Evolutionary conservation across 768 basidiomycete species (phyloP), one percentile per base, ranked within the genome.

Genomic region (Boletus vermiculosoides): DNA sequence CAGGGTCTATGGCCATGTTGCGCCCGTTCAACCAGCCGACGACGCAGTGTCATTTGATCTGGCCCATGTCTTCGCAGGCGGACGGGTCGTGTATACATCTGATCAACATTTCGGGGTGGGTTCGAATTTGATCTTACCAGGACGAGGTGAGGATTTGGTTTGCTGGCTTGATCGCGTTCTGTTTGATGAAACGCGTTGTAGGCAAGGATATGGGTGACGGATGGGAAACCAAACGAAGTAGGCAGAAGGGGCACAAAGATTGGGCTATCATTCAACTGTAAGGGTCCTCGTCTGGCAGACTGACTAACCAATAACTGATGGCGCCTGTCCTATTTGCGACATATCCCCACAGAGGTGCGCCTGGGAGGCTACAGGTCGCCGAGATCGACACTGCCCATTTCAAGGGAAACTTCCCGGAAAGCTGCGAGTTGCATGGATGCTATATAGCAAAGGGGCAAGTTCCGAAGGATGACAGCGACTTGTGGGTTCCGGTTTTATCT

Each of bases 51-150:
- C 79, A 1, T 90, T 95, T 65, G 94, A 99, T 73, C 76, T 98
- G 41, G 94, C 94, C 0, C 89, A 93, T 74, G 92, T 96, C 30
- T 89, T 94, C 63, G 83, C 90, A 28, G 94, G 94, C 12, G 97
- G 92, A 23, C 82, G 84, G 2, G 90, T 95, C 50, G 85, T 93
- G 37, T 83, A 79, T 52, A 87, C 86, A 22, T 96, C 93, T 42
- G 93, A 99, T 74, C 94, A 98, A 68, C 96, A 99, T 75, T 99
- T 91, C 64, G 95, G 94, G 22, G 83, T 90, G 11, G 96, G 94
- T 4, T 82, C 87, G 4, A 98, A 99, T 71, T 76, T 99, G 58
- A 84, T 98, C 46, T 77, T 97, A 39, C 95, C 96, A 1, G 96
- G 96, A 30, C 76, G 95, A 71, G 96, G 87, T 76, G 61, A 62